Evolutionary conservation across 2,329 filamentous ascomycete genomes (phyloP).

Genomic region (Cytospora chrysosperma): DNA sequence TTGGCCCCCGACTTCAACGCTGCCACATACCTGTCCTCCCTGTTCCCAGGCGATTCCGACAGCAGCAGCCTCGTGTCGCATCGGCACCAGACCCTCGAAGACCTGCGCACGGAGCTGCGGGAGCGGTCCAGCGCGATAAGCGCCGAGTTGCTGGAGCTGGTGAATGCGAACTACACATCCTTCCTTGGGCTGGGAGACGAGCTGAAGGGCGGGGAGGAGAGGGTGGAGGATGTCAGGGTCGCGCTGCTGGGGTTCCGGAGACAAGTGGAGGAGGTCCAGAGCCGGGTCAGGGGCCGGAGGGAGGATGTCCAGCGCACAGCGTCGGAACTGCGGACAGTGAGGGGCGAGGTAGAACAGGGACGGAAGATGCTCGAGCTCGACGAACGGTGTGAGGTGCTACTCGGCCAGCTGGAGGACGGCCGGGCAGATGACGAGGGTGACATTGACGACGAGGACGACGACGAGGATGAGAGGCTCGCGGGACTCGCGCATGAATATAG

Average conservation of each 20-base stretch:
- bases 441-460: slow-evolving; percentile 34
- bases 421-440: slow-evolving; percentile 33
- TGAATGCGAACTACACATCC: slow-evolving; percentile 92
- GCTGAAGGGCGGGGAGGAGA: slow-evolving; percentile 84
- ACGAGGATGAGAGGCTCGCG: slow-evolving; percentile 36
- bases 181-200: slow-evolving; percentile 83
- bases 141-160: slow-evolving; percentile 86
- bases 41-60: slow-evolving; percentile 33
- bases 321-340: slow-evolving; percentile 64
- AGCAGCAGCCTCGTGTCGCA: slow-evolving; percentile 60
- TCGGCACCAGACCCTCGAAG: slow-evolving; percentile 93
- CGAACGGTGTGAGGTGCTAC: slow-evolving; percentile 60
- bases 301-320: slow-evolving; percentile 62
- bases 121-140: slow-evolving; percentile 76
- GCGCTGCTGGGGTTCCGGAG: slow-evolving; percentile 82
- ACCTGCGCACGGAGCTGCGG: slow-evolving; percentile 82
- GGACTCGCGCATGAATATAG: slow-evolving; percentile 47
- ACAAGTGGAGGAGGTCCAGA: slow-evolving; percentile 73
- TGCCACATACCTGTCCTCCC: slow-evolving; percentile 67
- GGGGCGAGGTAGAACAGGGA: slow-evolving; percentile 60
- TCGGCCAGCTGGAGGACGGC: slow-evolving; percentile 51
- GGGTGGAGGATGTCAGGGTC: slow-evolving; percentile 84
- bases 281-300: slow-evolving; percentile 61
- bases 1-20: slow-evolving; percentile 75
- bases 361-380: slow-evolving; percentile 66